Evolutionary conservation across 805 yeast species (phyloP), one percentile per base, ranked within the genome.

Genomic region (Pachysolen tannophilus): DNA sequence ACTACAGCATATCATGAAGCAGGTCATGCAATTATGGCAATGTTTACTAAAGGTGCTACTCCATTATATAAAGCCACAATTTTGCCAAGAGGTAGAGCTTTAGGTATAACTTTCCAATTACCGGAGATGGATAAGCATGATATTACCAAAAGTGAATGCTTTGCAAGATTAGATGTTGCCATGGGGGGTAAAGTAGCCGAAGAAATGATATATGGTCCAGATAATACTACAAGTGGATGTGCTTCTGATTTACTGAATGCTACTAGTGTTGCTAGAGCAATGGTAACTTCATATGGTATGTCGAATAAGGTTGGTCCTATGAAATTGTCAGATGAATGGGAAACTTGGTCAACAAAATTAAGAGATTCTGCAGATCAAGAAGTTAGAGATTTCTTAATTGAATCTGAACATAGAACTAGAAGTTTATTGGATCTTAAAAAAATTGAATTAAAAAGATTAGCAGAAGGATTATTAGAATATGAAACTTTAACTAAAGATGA

Each of bases 101-200:
- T 92, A 34, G 99, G 99, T 56, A 76, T 92, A 31, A 94, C 98
- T 1, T 92, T 88, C 74, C 97, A 90, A 60, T 72, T 92, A 45
- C 98, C 98, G 3, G 97, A 92, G 56, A 86, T 88, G 90, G 98
- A 92, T 62, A 90, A 92, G 64, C 87, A 84, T 42, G 97, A 90
- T 53, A 82, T 84, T 60, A 86, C 96, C 21, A 82, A 75, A 55
- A 75, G 70, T 41, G 97, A 92, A 60, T 84, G 96, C 56, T 68
- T 81, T 44, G 96, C 97, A 0, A 69, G 94, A 43, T 61, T 92
- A 45, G 98, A 92, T 57, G 98, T 92, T 33, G 87, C 96, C 56
- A 92, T 92, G 98, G 99, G 98, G 41, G 99, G 99, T 44, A 88
- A 88, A 57, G 78, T 87, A 39, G 98, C 98, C 20, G 99, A 92